These are phyloP conservation scores for Gossypium arboreum DNA, from an alignment of 345 rosid species.

Conservation along the genomic window DNA sequence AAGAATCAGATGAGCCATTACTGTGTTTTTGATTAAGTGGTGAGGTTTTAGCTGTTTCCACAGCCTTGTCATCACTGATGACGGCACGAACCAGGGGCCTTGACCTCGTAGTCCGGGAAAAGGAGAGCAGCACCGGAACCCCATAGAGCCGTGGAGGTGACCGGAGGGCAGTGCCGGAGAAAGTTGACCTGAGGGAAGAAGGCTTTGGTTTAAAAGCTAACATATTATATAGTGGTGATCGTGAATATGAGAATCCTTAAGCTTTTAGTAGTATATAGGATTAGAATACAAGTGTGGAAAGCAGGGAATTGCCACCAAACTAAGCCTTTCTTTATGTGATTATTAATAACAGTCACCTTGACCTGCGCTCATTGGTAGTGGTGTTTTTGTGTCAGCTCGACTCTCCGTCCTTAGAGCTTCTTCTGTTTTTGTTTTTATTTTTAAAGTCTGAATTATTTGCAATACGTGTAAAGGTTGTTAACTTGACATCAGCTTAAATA, in stretches of 20 bases:
- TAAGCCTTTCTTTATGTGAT: background rate
- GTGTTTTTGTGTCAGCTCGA: too few species aligned
- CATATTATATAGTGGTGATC: slow-evolving; percentile 22
- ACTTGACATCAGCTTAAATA: too few species aligned
- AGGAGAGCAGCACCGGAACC: slow-evolving; percentile 9
- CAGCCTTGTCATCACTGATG: slow-evolving; percentile 57
- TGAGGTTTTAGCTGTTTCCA: slow-evolving; percentile 34
- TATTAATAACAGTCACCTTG: too few species aligned
- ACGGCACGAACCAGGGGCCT: slow-evolving; percentile 40
- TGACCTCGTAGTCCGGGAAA: slow-evolving; percentile 16
- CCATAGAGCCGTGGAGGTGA: slow-evolving; percentile 24
- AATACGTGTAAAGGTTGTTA: too few species aligned
- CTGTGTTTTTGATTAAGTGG: slow-evolving; percentile 20
- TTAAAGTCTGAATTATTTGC: too few species aligned
- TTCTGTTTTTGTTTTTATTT: too few species aligned
- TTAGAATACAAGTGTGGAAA: background rate
- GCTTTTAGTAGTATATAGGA: background rate
- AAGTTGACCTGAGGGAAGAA: slow-evolving; percentile 39
- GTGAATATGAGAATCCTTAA: background rate
- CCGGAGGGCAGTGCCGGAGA: slow-evolving; percentile 31
- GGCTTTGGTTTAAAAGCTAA: slow-evolving; percentile 29
- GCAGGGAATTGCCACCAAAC: background rate
- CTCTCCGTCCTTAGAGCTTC: too few species aligned
- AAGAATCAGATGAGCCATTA: slow-evolving; percentile 23
- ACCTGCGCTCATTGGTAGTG: too few species aligned